Evolutionary conservation across 176 grass and related monocot genomes (phyloP).

Genomic region (Thalia dealbata): DNA sequence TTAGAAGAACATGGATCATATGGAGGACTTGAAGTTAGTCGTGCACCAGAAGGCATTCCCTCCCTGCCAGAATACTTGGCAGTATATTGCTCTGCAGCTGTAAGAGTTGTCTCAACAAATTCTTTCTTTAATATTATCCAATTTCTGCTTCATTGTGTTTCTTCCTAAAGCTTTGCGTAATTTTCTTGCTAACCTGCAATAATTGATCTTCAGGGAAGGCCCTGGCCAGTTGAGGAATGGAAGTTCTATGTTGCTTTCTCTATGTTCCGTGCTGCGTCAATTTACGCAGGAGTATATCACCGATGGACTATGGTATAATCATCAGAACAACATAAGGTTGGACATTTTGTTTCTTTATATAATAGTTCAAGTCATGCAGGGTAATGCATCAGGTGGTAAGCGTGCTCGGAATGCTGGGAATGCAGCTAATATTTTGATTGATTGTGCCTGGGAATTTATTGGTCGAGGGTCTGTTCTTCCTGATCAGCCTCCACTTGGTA

Average conservation of each 20-base stretch:
- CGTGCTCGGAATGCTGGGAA: slow-evolving; percentile 61
- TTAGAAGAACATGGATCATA: slow-evolving; percentile 28
- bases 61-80: slow-evolving; percentile 75
- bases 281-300: slow-evolving; percentile 87
- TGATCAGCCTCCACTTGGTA: slow-evolving; percentile 47
- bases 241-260: slow-evolving; percentile 87
- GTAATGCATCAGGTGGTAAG: slow-evolving; percentile 95
- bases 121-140: background rate
- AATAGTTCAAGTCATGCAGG: slow-evolving; percentile 47
- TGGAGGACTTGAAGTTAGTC: slow-evolving; percentile 56
- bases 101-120: slow-evolving; percentile 27
- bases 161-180: background rate
- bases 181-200: slow-evolving; percentile 2
- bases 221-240: slow-evolving; percentile 82
- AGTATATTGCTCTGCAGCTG: slow-evolving; percentile 60
- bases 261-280: slow-evolving; percentile 79
- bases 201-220: slow-evolving; percentile 42
- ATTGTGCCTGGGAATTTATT: slow-evolving; percentile 63
- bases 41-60: slow-evolving; percentile 82
- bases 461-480: slow-evolving; percentile 48
- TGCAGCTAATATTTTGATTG: slow-evolving; percentile 47
- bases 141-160: background rate
- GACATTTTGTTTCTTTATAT: slow-evolving; percentile 3
- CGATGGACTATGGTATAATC: slow-evolving; percentile 80
- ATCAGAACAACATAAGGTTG: background rate